These are phyloP conservation scores for Suillus fuscotomentosus DNA, from an alignment of 768 basidiomycete genomes.

Conservation along the genomic window DNA sequence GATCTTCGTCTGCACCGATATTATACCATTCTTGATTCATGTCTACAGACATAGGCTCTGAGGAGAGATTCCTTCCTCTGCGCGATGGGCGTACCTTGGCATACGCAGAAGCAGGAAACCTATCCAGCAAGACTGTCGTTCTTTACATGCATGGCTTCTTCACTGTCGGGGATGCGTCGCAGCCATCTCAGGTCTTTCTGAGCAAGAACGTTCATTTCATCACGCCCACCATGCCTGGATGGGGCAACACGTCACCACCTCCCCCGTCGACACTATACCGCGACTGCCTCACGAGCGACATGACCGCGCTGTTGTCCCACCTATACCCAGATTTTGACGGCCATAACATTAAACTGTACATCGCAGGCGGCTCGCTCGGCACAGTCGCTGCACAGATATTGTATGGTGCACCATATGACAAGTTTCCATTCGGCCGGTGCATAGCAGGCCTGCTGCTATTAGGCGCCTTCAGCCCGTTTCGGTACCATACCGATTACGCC, in stretches of 20 bases:
- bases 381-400: slow-evolving; percentile 55
- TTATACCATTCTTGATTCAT: neutral
- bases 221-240: slow-evolving; percentile 55
- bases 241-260: slow-evolving; percentile 52
- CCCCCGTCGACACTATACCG: slow-evolving; percentile 35
- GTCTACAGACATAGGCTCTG: neutral
- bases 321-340: slow-evolving; percentile 41
- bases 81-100: slow-evolving; percentile 47
- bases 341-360: slow-evolving; percentile 42
- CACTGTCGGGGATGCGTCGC: slow-evolving; percentile 43
- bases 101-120: slow-evolving; percentile 52
- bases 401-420: slow-evolving; percentile 48
- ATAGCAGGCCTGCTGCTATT: slow-evolving; percentile 49
- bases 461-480: slow-evolving; percentile 46
- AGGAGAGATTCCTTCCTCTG: slow-evolving; percentile 21
- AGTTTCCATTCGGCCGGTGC: slow-evolving; percentile 48
- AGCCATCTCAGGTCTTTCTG: slow-evolving; percentile 31
- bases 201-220: slow-evolving; percentile 45
- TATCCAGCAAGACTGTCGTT: slow-evolving; percentile 45
- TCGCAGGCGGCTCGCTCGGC: slow-evolving; percentile 55
- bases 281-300: slow-evolving; percentile 41
- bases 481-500: slow-evolving; percentile 43
- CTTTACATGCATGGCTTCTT: slow-evolving; percentile 60
- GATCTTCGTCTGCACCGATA: no score
- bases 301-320: slow-evolving; percentile 46